A percentile compares a stretch with the other conserved stretches of the same genome.
Evolutionary conservation across 225 moss, liverwort and hornwort species (phyloP).

Genomic region (Antitrichia curtipendula): DNA sequence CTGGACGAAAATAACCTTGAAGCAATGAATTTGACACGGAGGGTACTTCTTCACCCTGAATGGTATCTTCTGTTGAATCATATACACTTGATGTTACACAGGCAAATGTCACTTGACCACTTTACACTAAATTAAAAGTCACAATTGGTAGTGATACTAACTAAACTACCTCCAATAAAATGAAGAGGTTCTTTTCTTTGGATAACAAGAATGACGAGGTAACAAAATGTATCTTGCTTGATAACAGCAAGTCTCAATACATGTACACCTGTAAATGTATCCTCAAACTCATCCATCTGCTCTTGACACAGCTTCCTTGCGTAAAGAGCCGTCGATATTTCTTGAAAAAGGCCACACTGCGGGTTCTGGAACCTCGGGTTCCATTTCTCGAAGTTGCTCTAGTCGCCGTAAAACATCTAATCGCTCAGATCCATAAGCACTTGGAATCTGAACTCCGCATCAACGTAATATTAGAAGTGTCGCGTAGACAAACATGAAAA

Average conservation of each 20-base stretch:
- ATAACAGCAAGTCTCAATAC: slow-evolving; percentile 7
- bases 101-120: slow-evolving; percentile 16
- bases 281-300: neutral
- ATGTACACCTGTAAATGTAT: slow-evolving; percentile 5
- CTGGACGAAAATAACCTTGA: neutral
- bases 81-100: slow-evolving; percentile 32
- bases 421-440: slow-evolving; percentile 50
- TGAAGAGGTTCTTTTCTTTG: neutral
- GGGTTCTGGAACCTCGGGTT: slow-evolving; percentile 38
- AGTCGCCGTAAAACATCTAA: slow-evolving; percentile 45
- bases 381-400: slow-evolving; percentile 53
- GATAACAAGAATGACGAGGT: slow-evolving; percentile 17
- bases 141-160: slow-evolving; percentile 10
- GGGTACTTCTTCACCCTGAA: slow-evolving; percentile 12
- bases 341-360: slow-evolving; percentile 16
- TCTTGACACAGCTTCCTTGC: slow-evolving; percentile 4
- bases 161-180: slow-evolving; percentile 23
- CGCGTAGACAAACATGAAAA: neutral
- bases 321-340: slow-evolving; percentile 20
- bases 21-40: neutral
- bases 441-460: slow-evolving; percentile 27
- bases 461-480: neutral
- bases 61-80: slow-evolving; percentile 27
- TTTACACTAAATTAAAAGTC: slow-evolving; percentile 30
- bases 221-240: slow-evolving; percentile 7